phyloP scores from a whole-genome alignment of 129 eudicot species.

The Tagetes erecta region DNA sequence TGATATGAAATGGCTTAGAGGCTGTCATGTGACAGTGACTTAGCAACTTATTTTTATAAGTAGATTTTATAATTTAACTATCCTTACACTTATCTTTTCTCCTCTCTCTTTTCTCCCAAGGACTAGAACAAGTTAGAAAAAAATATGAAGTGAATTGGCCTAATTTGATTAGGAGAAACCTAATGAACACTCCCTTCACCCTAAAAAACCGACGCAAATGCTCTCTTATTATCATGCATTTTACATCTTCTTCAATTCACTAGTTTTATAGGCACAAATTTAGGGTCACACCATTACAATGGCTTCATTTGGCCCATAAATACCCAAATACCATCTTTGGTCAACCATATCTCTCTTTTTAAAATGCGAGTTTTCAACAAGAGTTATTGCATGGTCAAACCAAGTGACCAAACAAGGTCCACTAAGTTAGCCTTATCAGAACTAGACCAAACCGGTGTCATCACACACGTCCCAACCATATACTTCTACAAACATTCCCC shows the following conservation, averaged over 20 bases:
- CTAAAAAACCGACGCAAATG: not conserved
- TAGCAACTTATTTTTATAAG: too few species aligned
- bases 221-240: slow-evolving; percentile 22
- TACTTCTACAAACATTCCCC: slow-evolving; percentile 46
- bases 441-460: slow-evolving; percentile 42
- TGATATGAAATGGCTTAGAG: too few species aligned
- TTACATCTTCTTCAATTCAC: slow-evolving; percentile 5
- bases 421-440: slow-evolving; percentile 50
- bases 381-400: slow-evolving; percentile 38
- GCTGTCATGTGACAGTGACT: too few species aligned
- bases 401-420: slow-evolving; percentile 49
- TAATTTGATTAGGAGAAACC: too few species aligned
- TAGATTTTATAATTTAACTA: too few species aligned
- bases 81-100: too few species aligned
- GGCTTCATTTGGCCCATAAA: slow-evolving; percentile 32
- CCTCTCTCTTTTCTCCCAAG: too few species aligned
- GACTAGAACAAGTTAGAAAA: too few species aligned
- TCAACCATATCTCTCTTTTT: not conserved
- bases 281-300: slow-evolving; percentile 29
- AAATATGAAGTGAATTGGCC: too few species aligned
- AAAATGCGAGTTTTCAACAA: slow-evolving; percentile 38
- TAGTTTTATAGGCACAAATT: slow-evolving; percentile 23
- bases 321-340: slow-evolving; percentile 8
- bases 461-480: slow-evolving; percentile 42
- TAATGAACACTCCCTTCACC: too few species aligned